These are phyloP conservation scores for Ophiorrhiza pumila DNA, from an alignment of 257 asterid species.

Conservation along the genomic window DNA sequence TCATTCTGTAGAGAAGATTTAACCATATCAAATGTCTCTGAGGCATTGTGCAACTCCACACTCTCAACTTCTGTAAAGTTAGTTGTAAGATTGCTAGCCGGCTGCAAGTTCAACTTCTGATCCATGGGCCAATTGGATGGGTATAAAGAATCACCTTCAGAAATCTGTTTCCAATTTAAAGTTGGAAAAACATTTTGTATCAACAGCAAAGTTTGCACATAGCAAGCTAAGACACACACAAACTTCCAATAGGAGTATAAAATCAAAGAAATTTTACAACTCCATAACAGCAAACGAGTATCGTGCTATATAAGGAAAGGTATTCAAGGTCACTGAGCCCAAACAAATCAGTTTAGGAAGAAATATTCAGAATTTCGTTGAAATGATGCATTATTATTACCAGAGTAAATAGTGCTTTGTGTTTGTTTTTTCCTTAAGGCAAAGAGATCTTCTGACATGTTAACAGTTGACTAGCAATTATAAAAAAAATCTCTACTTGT, in stretches of 20 bases:
- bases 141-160: constrained; percentile 36
- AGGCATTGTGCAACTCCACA: constrained; percentile 32
- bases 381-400: not conserved
- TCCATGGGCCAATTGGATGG: constrained; percentile 48
- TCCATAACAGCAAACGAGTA: not conserved
- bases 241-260: not conserved
- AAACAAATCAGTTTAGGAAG: not conserved
- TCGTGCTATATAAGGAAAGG: not conserved
- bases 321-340: not conserved
- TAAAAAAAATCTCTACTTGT: not conserved
- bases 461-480: not conserved
- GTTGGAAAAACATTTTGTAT: not conserved
- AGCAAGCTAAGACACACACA: constrained; percentile 1
- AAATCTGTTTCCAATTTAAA: constrained; percentile 44
- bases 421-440: not conserved
- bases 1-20: constrained; percentile 39
- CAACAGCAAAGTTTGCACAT: not conserved
- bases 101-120: constrained; percentile 39
- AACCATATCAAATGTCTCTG: constrained; percentile 32
- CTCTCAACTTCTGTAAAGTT: constrained; percentile 35
- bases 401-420: not conserved
- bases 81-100: constrained; percentile 37
- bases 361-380: not conserved
- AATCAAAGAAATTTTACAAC: not conserved
- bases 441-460: not conserved